Percentiles rank a stretch among this genome's conserved stretches.
phyloP scores from a whole-genome alignment of 352 stramenopile species.

The Phytophthora pistaciae region DNA sequence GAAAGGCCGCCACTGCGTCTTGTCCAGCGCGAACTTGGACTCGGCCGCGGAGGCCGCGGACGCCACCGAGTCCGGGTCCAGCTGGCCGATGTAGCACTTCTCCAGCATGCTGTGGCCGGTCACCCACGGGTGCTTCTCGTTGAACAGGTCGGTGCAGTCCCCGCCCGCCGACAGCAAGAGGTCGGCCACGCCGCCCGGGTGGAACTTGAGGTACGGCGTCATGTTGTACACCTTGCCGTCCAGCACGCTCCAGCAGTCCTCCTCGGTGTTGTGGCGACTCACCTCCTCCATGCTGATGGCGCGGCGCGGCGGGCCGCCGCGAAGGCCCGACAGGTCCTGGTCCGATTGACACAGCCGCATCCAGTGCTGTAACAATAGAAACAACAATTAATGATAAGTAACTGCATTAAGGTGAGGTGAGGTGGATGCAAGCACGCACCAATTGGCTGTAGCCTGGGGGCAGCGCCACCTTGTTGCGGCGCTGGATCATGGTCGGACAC shows the following conservation, averaged over 20 bases:
- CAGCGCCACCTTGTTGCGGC: slow-evolving; percentile 83
- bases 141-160: slow-evolving; percentile 96
- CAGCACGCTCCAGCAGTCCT: slow-evolving; percentile 96
- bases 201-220: slow-evolving; percentile 97
- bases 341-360: slow-evolving; percentile 87
- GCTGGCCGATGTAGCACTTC: slow-evolving; percentile 81
- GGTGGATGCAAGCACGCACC: slow-evolving; percentile 40
- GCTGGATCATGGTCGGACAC: slow-evolving; percentile 67
- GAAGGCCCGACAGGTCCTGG: slow-evolving; percentile 88
- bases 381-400: not conserved
- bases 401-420: not conserved
- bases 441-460: slow-evolving; percentile 93
- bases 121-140: slow-evolving; percentile 97
- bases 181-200: slow-evolving; percentile 96
- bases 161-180: slow-evolving; percentile 93
- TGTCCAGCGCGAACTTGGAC: slow-evolving; percentile 66
- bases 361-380: slow-evolving; percentile 81
- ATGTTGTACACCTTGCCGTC: slow-evolving; percentile 97
- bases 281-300: slow-evolving; percentile 90
- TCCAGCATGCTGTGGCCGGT: slow-evolving; percentile 93
- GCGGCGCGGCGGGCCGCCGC: slow-evolving; percentile 58
- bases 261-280: slow-evolving; percentile 79
- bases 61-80: slow-evolving; percentile 64
- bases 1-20: slow-evolving; percentile 75
- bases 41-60: not conserved